Base-by-base conservation (phyloP, 345 rosid genomes). In the Hevea brasiliensis region DNA sequence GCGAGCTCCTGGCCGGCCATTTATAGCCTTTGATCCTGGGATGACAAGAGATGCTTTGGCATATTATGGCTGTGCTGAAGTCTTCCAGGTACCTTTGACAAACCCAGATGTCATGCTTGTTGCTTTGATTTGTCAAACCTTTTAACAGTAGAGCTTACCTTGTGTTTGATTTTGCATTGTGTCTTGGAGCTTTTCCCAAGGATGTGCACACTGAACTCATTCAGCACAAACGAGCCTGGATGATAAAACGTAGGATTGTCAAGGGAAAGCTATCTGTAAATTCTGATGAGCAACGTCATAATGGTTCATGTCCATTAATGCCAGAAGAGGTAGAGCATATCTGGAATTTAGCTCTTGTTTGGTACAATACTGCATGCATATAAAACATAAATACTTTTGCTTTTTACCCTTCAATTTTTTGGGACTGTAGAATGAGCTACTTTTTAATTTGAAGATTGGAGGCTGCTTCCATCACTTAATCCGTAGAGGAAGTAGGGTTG, bases 1-100 rank as follows among this genome's bases (percentile, higher is more conserved):
- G 60, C 83, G 87, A 57, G 92, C 99, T 77, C 85, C 89, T 76
- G 97, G 97, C 35, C 77, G 88, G 51, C 99, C 96, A 55, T 92
- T 87, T 81, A 89, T 95, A 81, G 99, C 94, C n/a, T 95, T 79
- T 81, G 96, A 95, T 85, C 98, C 98, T 55, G 99, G 93, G 65
- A 85, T 95, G 99, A 90, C 94, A 15, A 85, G 98, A 82, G 99
- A 95, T 80, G 94, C 97, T 71, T 87, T 95, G 73, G 99, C 99
- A 21, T 95, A 87, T 79, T 82, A 92, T 79, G 98, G 99, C 67
- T 95, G 98, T 80, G 92, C 98, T 56, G 99, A 95, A 83, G 89
- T 95, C 60, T 95, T 95, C 91, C 99, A 95, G 99, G 99, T 95
- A 90, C 81, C 76, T 75, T 48, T 71, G 77, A 74, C 67, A 56